Conservation (phyloP, 805 yeast genomes). For the Clavispora vitiphila region DNA sequence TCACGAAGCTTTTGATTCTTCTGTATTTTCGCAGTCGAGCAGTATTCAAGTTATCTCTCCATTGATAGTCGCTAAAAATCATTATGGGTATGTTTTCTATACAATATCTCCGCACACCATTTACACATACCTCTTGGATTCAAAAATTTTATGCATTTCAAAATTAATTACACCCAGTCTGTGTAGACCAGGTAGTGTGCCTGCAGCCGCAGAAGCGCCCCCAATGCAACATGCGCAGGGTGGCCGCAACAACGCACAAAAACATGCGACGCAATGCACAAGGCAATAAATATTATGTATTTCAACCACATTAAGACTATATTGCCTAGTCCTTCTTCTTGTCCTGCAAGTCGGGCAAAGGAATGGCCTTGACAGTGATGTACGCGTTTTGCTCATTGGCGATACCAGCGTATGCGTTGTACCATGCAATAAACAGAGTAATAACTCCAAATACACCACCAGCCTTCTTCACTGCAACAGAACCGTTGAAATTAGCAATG, state of each 20-base stretch:
- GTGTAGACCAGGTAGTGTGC: too few relatives aligned
- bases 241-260: not conserved
- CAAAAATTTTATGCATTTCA: too few relatives aligned
- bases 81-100: too few relatives aligned
- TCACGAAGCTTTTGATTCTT: too few relatives aligned
- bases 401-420: conserved; percentile 43
- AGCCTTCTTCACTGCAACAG: conserved; percentile 30
- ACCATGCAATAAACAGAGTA: conserved; percentile 42
- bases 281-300: not conserved
- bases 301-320: not conserved
- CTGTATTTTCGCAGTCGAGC: too few relatives aligned
- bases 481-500: conserved; percentile 31
- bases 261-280: not conserved
- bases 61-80: too few relatives aligned
- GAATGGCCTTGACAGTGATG: conserved; percentile 44
- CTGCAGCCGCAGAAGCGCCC: too few relatives aligned
- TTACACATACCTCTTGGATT: too few relatives aligned
- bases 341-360: conserved; percentile 43
- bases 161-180: too few relatives aligned
- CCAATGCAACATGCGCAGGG: not conserved
- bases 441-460: conserved; percentile 40
- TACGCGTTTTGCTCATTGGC: conserved; percentile 62
- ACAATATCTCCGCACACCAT: too few relatives aligned
- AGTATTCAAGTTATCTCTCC: too few relatives aligned
- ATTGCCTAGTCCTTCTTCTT: conserved; percentile 11